These are phyloP conservation scores for Serendipita indica DNA, from an alignment of 768 basidiomycete species.

Conservation along the genomic window DNA sequence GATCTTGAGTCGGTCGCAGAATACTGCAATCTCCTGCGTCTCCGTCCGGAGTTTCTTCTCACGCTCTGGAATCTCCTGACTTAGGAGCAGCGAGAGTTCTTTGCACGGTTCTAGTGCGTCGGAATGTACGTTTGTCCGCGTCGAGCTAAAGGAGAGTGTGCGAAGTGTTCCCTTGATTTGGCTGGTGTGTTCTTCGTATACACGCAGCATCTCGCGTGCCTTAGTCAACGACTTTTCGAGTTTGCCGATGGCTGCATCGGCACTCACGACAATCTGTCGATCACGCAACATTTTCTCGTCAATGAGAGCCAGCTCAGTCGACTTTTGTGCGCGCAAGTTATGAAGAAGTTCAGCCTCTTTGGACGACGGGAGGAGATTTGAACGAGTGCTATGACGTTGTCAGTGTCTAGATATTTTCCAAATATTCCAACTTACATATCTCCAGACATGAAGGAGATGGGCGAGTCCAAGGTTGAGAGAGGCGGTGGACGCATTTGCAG, in stretches of 20 bases:
- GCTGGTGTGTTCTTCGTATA: neutral
- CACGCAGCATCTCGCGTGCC: neutral
- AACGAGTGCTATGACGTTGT: neutral
- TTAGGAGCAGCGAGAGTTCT: neutral
- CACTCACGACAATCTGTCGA: neutral
- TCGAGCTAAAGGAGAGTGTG: neutral
- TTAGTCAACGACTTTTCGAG: neutral
- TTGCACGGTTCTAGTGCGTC: neutral
- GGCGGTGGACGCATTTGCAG: neutral
- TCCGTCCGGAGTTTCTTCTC: neutral
- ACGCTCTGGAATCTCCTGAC: neutral
- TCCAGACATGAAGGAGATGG: constrained; percentile 6
- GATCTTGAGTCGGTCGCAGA: neutral
- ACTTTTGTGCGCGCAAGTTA: neutral
- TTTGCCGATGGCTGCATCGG: neutral
- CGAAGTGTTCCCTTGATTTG: neutral
- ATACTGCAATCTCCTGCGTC: neutral
- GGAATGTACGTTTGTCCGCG: neutral
- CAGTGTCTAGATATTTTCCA: neutral
- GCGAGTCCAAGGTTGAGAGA: constrained; percentile 1
- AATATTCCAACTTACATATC: neutral
- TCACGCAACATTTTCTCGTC: neutral
- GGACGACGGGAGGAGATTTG: neutral
- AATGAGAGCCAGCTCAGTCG: neutral
- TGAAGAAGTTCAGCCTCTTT: neutral